phyloP scores from a whole-genome alignment of 2,329 filamentous ascomycete species.

The Calonectria pteridis region DNA sequence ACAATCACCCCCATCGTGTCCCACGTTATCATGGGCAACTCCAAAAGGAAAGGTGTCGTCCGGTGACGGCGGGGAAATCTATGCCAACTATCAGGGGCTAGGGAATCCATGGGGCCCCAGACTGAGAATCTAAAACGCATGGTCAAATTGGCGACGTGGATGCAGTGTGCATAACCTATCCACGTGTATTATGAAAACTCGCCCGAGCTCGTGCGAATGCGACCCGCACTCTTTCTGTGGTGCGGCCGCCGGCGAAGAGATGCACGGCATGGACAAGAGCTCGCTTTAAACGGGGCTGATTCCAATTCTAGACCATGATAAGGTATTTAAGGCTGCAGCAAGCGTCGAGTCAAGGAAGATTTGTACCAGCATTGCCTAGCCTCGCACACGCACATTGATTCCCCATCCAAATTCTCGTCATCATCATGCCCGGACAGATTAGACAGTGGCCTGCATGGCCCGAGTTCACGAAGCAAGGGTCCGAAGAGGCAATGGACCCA shows the following conservation, averaged over 20 bases:
- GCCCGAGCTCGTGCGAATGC: constrained; percentile 13
- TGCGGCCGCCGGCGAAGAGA: not conserved
- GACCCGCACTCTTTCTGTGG: not conserved
- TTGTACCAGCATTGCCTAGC: not conserved
- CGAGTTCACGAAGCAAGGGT: constrained; percentile 32
- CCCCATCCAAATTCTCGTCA: not conserved
- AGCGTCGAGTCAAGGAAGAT: not conserved
- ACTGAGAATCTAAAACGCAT: not conserved
- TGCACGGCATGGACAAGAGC: not conserved
- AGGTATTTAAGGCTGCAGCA: not conserved
- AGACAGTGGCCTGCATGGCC: constrained; percentile 42
- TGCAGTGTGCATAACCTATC: not conserved
- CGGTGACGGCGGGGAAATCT: not conserved
- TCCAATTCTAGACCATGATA: not conserved
- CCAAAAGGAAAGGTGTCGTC: not conserved
- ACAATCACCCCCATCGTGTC: not conserved
- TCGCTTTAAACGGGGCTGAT: not conserved
- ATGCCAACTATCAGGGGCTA: not conserved
- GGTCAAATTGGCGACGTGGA: not conserved
- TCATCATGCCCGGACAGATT: constrained; percentile 34
- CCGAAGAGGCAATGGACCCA: constrained; percentile 29
- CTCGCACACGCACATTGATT: not conserved
- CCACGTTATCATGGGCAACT: not conserved
- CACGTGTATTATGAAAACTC: not conserved
- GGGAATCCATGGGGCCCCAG: not conserved